phyloP scores from a whole-genome alignment of 2,329 filamentous ascomycete species.

The Calcarisporium arbuscula region DNA sequence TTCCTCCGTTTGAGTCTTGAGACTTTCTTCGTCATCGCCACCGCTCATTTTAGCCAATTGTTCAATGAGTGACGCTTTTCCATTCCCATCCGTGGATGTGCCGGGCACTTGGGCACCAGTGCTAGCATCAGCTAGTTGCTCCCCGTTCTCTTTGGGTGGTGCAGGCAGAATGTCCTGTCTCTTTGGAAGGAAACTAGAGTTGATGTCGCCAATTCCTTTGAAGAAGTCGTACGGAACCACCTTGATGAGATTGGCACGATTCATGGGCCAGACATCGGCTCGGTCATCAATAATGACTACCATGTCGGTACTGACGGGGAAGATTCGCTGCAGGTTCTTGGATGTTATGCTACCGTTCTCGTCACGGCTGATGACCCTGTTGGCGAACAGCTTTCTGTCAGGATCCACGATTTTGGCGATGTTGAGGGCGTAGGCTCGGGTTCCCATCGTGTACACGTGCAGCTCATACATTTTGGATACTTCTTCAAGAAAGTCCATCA shows the following conservation, averaged over 20 bases:
- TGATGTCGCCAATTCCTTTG: conserved; percentile 96
- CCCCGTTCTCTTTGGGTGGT: conserved; percentile 17
- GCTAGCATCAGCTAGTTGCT: conserved; percentile 5
- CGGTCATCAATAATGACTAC: conserved; percentile 98
- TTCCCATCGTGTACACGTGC: conserved; percentile 99
- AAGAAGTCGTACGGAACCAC: conserved; percentile 97
- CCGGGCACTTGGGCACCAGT: not conserved
- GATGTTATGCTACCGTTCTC: conserved; percentile 90
- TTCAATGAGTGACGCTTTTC: conserved; percentile 50
- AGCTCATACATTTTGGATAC: conserved; percentile 82
- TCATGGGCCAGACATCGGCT: conserved; percentile 89
- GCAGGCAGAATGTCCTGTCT: conserved; percentile 46
- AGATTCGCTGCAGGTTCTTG: conserved; percentile 85
- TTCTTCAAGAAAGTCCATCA: conserved; percentile 71
- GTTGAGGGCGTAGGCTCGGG: conserved; percentile 86
- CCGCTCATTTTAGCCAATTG: conserved; percentile 72
- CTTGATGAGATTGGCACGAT: conserved; percentile 88
- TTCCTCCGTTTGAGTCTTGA: conserved; percentile 73
- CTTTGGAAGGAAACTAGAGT: conserved; percentile 92
- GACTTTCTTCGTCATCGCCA: conserved; percentile 58
- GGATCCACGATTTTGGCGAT: conserved; percentile 93
- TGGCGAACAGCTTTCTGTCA: conserved; percentile 80
- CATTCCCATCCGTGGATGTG: conserved; percentile 8
- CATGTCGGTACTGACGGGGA: conserved; percentile 97
- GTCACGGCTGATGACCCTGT: conserved; percentile 91